Conservation (phyloP, 768 basidiomycete genomes). For the Hygrocybe punicea region DNA sequence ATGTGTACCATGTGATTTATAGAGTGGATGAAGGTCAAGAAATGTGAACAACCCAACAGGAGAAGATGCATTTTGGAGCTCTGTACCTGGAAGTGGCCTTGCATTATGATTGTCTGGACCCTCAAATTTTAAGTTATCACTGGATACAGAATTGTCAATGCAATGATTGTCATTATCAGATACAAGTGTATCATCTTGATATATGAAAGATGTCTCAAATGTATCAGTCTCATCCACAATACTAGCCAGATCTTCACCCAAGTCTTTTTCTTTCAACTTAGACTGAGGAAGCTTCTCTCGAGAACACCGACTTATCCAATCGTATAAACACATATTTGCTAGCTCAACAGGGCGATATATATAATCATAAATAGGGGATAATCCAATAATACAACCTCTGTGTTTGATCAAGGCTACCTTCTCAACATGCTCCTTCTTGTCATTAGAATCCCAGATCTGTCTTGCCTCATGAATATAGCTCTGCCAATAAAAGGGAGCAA, state of each 20-base stretch:
- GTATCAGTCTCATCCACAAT: background rate
- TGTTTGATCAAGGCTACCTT: constrained; percentile 20
- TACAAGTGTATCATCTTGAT: constrained; percentile 20
- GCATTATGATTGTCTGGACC: too few relatives aligned
- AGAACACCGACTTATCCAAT: constrained; percentile 12
- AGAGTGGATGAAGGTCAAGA: background rate
- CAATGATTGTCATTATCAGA: too few relatives aligned
- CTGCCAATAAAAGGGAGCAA: background rate
- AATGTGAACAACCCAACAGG: constrained; percentile 12
- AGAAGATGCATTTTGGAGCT: constrained; percentile 11
- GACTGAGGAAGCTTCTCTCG: background rate
- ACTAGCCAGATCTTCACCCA: too few relatives aligned
- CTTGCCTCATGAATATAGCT: background rate
- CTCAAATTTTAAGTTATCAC: too few relatives aligned
- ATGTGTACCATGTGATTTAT: background rate
- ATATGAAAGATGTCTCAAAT: background rate
- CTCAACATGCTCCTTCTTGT: background rate
- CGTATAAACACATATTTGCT: constrained; percentile 11
- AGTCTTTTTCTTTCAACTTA: background rate
- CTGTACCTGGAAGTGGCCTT: background rate
- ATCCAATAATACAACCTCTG: constrained; percentile 14
- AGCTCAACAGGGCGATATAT: constrained; percentile 13
- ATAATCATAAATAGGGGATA: constrained; percentile 18
- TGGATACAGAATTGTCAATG: too few relatives aligned
- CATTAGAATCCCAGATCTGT: background rate